Conservation (phyloP, 768 basidiomycete species). For the Boletus rubropictus region DNA sequence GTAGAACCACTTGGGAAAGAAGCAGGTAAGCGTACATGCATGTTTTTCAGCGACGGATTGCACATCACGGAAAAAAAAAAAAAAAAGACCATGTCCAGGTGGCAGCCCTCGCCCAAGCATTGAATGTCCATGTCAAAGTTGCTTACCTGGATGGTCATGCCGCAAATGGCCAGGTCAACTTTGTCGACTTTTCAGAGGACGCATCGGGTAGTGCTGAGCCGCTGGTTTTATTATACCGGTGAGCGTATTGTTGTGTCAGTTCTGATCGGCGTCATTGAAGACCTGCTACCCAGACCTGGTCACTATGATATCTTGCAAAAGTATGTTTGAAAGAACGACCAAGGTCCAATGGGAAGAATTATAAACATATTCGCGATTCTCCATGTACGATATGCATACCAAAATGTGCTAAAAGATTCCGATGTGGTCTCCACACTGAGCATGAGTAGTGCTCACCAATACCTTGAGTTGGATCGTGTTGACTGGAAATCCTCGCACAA, state of each 20-base stretch:
- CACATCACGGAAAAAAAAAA: constrained; percentile 4
- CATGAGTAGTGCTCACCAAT: neutral
- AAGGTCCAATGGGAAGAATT: neutral
- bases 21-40: constrained; percentile 46
- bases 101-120: constrained; percentile 62
- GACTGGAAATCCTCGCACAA: too few relatives aligned
- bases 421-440: neutral
- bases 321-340: constrained; percentile 2
- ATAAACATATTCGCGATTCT: constrained; percentile 1
- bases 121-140: constrained; percentile 62
- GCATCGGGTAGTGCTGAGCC: constrained; percentile 42
- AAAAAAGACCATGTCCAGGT: constrained; percentile 74
- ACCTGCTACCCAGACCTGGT: constrained; percentile 53
- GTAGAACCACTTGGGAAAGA: constrained; percentile 77
- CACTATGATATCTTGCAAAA: constrained; percentile 69
- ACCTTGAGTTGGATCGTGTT: neutral
- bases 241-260: constrained; percentile 15
- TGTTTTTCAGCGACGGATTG: neutral
- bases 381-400: constrained; percentile 14
- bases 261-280: neutral
- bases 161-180: constrained; percentile 48
- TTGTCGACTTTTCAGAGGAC: constrained; percentile 57
- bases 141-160: constrained; percentile 76
- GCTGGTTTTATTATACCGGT: constrained; percentile 73
- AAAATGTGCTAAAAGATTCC: neutral